These are phyloP conservation scores for Strobilomyces echinocephalus DNA, from an alignment of 768 basidiomycete species.

Conservation along the genomic window DNA sequence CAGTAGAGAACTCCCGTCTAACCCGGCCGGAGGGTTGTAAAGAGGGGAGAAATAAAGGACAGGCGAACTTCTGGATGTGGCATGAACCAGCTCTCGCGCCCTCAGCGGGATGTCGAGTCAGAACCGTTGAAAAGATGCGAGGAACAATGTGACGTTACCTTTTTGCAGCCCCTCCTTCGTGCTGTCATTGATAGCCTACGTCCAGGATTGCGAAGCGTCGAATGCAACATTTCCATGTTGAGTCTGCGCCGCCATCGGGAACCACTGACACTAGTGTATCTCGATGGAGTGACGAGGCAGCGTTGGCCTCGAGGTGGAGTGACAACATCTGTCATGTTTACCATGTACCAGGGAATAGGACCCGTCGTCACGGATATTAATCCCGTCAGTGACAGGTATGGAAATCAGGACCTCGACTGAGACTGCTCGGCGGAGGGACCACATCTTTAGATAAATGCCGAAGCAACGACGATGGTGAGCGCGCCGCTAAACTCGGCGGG, in stretches of 20 bases:
- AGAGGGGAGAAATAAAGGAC: background rate
- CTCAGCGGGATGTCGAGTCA: background rate
- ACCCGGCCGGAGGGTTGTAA: background rate
- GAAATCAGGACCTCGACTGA: background rate
- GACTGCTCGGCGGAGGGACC: background rate
- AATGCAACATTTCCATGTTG: background rate
- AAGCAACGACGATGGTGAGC: background rate
- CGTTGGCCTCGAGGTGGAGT: background rate
- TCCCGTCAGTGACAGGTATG: background rate
- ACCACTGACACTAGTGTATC: background rate
- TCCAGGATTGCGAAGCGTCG: background rate
- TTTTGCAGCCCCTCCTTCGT: background rate
- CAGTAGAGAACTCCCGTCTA: no score
- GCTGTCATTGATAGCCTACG: background rate
- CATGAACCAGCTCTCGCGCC: background rate
- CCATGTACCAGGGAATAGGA: background rate
- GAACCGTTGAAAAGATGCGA: background rate
- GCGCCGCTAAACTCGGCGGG: background rate
- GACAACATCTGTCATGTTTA: slow-evolving; percentile 1
- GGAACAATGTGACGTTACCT: background rate
- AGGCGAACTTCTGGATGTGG: no score
- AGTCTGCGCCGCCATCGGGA: background rate
- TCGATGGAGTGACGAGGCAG: background rate
- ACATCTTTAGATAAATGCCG: background rate
- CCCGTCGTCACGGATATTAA: background rate